Percentiles rank a stretch among this genome's conserved stretches.
These are phyloP conservation scores for Apophysomyces ossiformis DNA, from an alignment of 371 early-diverging fungal genomes.

Conservation along the genomic window DNA sequence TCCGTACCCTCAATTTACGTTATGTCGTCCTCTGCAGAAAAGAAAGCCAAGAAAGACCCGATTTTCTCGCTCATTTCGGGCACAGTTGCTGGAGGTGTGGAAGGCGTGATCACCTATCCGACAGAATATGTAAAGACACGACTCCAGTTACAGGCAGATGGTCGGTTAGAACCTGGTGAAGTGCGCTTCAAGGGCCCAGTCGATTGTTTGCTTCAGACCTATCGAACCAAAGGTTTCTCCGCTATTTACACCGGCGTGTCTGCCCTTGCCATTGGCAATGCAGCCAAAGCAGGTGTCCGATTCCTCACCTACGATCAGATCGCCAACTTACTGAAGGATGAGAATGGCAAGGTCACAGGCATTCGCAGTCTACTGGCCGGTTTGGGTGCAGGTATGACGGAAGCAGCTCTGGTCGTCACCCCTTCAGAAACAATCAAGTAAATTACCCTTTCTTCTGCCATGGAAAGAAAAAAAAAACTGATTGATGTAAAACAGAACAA, in stretches of 20 bases:
- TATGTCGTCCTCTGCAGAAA: background rate
- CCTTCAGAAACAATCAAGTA: conserved; percentile 94
- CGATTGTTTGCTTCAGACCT: conserved; percentile 72
- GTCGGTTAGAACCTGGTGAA: conserved; percentile 48
- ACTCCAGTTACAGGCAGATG: conserved; percentile 82
- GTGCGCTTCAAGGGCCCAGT: conserved; percentile 78
- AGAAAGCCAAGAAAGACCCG: conserved; percentile 41
- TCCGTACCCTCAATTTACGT: background rate
- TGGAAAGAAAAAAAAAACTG: conserved; percentile 17
- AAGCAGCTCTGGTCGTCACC: conserved; percentile 86
- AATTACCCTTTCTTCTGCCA: conserved; percentile 12
- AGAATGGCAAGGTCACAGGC: conserved; percentile 71
- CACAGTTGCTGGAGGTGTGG: conserved; percentile 86
- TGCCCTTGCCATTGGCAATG: conserved; percentile 87
- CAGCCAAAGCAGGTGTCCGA: conserved; percentile 90
- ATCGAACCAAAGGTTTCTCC: conserved; percentile 37
- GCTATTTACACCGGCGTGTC: conserved; percentile 36
- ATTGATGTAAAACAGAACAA: conserved; percentile 60
- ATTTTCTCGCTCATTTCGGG: conserved; percentile 76
- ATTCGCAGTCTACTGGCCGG: conserved; percentile 79
- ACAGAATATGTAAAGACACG: conserved; percentile 95
- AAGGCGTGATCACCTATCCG: conserved; percentile 88
- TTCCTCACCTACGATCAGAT: conserved; percentile 90
- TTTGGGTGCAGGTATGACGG: conserved; percentile 88
- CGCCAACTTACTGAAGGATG: conserved; percentile 71